These are phyloP conservation scores for Plectosphaerella sp. DNA, from an alignment of 2,329 filamentous ascomycete species.

Conservation along the genomic window DNA sequence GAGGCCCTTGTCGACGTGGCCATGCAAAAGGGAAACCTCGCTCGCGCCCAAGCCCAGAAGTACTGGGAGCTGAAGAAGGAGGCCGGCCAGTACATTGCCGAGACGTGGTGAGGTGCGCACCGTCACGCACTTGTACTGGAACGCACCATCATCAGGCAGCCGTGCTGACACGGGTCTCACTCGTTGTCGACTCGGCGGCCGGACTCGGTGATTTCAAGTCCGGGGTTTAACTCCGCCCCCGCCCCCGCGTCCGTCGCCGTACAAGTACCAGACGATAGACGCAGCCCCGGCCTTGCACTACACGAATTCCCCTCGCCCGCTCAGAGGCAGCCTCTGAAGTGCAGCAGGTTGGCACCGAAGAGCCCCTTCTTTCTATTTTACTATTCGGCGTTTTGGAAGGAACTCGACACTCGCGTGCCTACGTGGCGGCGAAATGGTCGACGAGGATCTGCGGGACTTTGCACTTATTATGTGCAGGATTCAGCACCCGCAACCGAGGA, in stretches of 20 bases:
- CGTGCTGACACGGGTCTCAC: conserved; percentile 5
- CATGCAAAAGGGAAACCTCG: conserved; percentile 86
- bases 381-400: no score
- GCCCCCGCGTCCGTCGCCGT: no score
- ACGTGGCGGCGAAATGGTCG: no score
- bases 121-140: background rate
- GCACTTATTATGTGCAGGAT: no score
- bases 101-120: conserved; percentile 52
- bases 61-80: conserved; percentile 94
- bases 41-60: conserved; percentile 72
- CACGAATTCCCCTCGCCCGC: no score
- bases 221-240: background rate
- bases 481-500: no score
- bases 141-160: background rate
- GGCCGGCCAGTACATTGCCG: conserved; percentile 91
- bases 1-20: conserved; percentile 82
- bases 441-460: no score
- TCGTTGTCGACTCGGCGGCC: conserved; percentile 1
- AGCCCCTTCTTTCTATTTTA: no score
- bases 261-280: background rate
- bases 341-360: no score
- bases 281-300: no score
- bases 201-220: conserved; percentile 6
- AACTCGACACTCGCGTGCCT: no score
- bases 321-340: no score